phyloP scores from a whole-genome alignment of 1,284 basidiomycete genomes.

The Rhodotorula mucilaginosa region DNA sequence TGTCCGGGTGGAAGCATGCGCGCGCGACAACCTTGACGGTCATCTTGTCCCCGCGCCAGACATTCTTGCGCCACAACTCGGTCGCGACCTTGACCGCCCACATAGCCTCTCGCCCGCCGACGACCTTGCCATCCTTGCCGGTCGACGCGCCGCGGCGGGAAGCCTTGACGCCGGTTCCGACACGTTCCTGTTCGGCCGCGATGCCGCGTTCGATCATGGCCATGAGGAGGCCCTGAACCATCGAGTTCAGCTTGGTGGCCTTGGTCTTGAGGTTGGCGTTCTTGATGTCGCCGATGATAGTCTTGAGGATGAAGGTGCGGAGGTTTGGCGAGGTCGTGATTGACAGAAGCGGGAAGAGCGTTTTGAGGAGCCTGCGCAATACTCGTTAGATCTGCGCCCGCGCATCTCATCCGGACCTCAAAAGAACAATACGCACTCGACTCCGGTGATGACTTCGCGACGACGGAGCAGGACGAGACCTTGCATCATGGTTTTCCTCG shows the following conservation, averaged over 20 bases:
- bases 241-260: slow-evolving; percentile 93
- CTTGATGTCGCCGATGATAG: slow-evolving; percentile 92
- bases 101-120: slow-evolving; percentile 67
- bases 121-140: slow-evolving; percentile 34
- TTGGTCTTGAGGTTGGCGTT: slow-evolving; percentile 84
- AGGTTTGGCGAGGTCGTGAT: slow-evolving; percentile 81
- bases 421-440: slow-evolving; percentile 64
- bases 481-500: slow-evolving; percentile 76
- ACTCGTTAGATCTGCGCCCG: background rate
- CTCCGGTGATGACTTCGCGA: slow-evolving; percentile 85
- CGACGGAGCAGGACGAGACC: slow-evolving; percentile 90
- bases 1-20: slow-evolving; percentile 88
- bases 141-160: slow-evolving; percentile 34
- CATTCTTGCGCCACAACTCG: slow-evolving; percentile 89
- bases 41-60: slow-evolving; percentile 90
- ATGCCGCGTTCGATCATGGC: slow-evolving; percentile 90
- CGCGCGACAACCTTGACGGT: slow-evolving; percentile 82
- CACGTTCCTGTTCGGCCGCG: slow-evolving; percentile 65
- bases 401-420: too few species aligned
- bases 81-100: slow-evolving; percentile 95
- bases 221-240: slow-evolving; percentile 94
- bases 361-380: slow-evolving; percentile 72
- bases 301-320: slow-evolving; percentile 82
- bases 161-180: slow-evolving; percentile 66
- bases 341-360: slow-evolving; percentile 88